Evolutionary conservation across 352 stramenopile species (phyloP), one percentile per base, ranked within the genome.

Genomic region (Aphanomyces astaci): DNA sequence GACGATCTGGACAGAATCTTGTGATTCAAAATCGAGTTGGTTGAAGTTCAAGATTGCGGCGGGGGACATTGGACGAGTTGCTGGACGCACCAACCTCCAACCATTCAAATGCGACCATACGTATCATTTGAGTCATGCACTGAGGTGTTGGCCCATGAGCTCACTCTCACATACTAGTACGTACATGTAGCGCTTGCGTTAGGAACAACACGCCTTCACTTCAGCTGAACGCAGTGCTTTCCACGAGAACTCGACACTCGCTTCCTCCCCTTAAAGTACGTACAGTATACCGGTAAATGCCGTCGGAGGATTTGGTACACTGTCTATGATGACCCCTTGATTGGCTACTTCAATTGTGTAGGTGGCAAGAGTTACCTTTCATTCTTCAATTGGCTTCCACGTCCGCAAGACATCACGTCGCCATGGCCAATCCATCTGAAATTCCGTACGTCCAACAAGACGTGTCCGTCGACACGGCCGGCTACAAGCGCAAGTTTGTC

Each of bases 401-500:
- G 31, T 40, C 22, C 27, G 2, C 32, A 45, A n/a, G n/a, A n/a
- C n/a, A n/a, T n/a, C n/a, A n/a, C n/a, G n/a, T n/a, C 24, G 36
- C 11, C n/a, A 66, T 60, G 64, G 70, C 45, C 22, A 51, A 54
- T 24, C 63, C 13, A 1, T 55, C 11, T 30, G 71, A 46, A 64
- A 36, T 63, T 22, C 48, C 55, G 43, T 48, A 64, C 43, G 10
- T 71, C 57, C 31, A 64, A 25, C 43, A 30, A 24, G 49, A 51
- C 10, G 11, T 22, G 3, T 3, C 7, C 73, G 33, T 63, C 70
- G 51, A 32, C 11, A 22, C 70, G 46, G 43, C 70, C 45, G 25
- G 57, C 36, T 2, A 69, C 52, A 2, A 72, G 65, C 13, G 71
- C 56, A 33, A 69, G 51, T 10, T 63, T 25, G 19, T 80, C 59